Conservation (phyloP, 225 moss, liverwort and hornwort species). For the Asterella californica region DNA sequence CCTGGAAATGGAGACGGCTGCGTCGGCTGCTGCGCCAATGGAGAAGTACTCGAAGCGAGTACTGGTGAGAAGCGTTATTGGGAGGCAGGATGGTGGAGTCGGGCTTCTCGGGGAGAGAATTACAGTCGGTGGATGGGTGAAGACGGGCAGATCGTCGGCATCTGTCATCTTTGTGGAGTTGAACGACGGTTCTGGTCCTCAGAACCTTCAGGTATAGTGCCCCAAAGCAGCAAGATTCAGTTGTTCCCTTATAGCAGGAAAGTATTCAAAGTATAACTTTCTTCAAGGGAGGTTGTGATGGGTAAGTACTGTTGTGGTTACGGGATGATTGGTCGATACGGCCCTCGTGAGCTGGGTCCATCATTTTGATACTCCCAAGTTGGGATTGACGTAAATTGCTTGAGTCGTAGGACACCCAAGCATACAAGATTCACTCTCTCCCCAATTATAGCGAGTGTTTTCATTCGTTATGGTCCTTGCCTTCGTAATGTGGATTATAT, state of each 20-base stretch:
- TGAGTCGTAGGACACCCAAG: too few species aligned
- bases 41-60: conserved; percentile 79
- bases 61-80: conserved; percentile 67
- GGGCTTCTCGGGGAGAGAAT: conserved; percentile 68
- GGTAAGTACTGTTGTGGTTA: neutral
- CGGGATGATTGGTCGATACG: too few species aligned
- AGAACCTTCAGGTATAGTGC: conserved; percentile 67
- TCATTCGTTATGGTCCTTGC: too few species aligned
- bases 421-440: too few species aligned
- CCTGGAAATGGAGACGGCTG: conserved; percentile 17
- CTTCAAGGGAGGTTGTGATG: neutral
- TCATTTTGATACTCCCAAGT: too few species aligned
- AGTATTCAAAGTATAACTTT: neutral
- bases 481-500: too few species aligned
- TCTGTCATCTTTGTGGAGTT: conserved; percentile 76
- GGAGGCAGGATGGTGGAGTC: conserved; percentile 73
- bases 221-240: neutral
- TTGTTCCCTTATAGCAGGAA: neutral
- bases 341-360: too few species aligned
- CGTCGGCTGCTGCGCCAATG: conserved; percentile 35
- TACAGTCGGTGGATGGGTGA: conserved; percentile 88
- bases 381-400: too few species aligned
- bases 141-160: conserved; percentile 78
- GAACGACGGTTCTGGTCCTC: conserved; percentile 85
- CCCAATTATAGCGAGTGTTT: too few species aligned